phyloP scores from a whole-genome alignment of 2,329 filamentous ascomycete genomes.

The Samsoniella hepiali region DNA sequence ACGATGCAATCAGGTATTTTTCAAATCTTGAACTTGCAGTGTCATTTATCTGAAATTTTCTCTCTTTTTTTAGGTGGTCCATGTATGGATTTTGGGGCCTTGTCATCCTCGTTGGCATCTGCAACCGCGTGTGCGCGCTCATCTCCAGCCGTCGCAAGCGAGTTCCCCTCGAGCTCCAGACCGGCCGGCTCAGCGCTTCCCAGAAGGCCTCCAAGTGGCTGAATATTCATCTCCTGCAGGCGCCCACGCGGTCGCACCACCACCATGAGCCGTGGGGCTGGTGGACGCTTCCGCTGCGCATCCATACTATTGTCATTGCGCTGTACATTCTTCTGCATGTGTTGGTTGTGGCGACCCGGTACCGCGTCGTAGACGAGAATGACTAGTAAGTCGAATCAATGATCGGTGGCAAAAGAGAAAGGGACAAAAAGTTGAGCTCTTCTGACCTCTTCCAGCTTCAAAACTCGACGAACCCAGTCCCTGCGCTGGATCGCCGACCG shows the following conservation, averaged over 20 bases:
- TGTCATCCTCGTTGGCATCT: constrained; percentile 17
- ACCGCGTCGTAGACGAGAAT: constrained; percentile 30
- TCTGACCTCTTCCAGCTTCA: constrained; percentile 18
- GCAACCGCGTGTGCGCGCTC: constrained; percentile 17
- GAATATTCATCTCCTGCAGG: constrained; percentile 19
- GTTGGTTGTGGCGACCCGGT: constrained; percentile 30
- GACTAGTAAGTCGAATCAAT: constrained; percentile 29
- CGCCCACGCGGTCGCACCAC: constrained; percentile 21
- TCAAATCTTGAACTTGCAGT: not conserved
- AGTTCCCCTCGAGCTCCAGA: not conserved
- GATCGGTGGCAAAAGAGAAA: not conserved
- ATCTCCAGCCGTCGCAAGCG: not conserved
- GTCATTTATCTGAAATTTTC: not conserved
- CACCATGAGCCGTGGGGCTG: constrained; percentile 30
- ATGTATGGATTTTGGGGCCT: constrained; percentile 22
- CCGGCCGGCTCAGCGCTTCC: not conserved
- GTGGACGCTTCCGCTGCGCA: constrained; percentile 35
- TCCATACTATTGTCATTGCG: constrained; percentile 34
- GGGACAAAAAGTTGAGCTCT: constrained; percentile 26
- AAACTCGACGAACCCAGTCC: constrained; percentile 25
- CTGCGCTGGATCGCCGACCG: constrained; percentile 55
- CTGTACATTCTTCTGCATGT: constrained; percentile 33
- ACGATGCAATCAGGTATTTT: constrained; percentile 15
- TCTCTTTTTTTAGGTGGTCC: constrained; percentile 14
- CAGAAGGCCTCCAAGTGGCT: constrained; percentile 1